These are phyloP conservation scores for Eragrostis nindensis DNA, from an alignment of 176 grass and related monocot genomes.

Conservation along the genomic window DNA sequence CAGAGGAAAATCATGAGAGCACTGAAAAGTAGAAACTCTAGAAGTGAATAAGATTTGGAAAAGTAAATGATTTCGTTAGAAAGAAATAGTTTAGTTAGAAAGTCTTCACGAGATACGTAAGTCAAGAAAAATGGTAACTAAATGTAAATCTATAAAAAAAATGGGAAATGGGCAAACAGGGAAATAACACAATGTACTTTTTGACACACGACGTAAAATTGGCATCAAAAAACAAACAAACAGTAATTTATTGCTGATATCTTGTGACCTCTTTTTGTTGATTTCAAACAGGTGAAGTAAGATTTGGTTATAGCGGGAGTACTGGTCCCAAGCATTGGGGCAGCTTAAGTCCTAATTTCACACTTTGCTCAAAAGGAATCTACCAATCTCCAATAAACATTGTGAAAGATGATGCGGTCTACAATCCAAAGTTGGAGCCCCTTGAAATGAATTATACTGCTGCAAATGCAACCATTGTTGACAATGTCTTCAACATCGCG, in stretches of 20 bases:
- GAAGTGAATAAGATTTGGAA: background rate
- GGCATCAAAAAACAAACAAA: background rate
- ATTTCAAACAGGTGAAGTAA: slow-evolving; percentile 35
- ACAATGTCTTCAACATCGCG: slow-evolving; percentile 72
- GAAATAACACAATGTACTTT: background rate
- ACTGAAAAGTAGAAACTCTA: background rate
- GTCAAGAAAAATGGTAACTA: background rate
- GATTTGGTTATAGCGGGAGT: slow-evolving; percentile 66
- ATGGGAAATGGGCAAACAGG: background rate
- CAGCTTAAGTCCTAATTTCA: slow-evolving; percentile 63
- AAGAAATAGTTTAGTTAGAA: background rate
- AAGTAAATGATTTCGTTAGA: background rate
- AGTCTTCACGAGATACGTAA: background rate
- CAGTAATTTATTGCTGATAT: background rate
- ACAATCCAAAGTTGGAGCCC: slow-evolving; percentile 50
- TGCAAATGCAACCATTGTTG: slow-evolving; percentile 65
- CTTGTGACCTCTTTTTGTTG: background rate
- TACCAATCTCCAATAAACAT: slow-evolving; percentile 82
- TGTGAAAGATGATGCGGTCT: slow-evolving; percentile 40
- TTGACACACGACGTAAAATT: background rate
- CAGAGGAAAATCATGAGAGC: background rate
- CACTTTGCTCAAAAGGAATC: slow-evolving; percentile 68
- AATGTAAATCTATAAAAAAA: background rate
- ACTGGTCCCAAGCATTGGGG: slow-evolving; percentile 70
- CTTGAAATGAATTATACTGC: slow-evolving; percentile 65